Base-by-base conservation (phyloP, 2,329 filamentous ascomycete genomes). In the Cercospora citrullina region DNA sequence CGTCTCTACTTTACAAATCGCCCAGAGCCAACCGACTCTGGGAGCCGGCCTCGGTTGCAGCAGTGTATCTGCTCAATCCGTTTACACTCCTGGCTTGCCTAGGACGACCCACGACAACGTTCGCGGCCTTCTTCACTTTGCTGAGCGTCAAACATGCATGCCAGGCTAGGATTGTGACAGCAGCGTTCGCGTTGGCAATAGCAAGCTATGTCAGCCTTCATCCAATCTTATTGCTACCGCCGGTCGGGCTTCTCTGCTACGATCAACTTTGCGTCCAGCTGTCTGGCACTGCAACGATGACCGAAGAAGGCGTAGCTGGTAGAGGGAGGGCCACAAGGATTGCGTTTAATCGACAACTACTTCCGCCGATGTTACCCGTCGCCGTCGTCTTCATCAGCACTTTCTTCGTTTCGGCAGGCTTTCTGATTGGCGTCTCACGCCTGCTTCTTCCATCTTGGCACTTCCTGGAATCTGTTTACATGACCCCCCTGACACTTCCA, bases 191-290 rank as follows among this genome's bases (percentile, higher is more conserved):
- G 58, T 82, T 98, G 57, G 90, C 93, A 36, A 89, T 97, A 75
- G 94, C 94, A 18, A 89, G 92, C 14, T 98, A 98, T 80, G 85
- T 97, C 14, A 95, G 94, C 18, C 90, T 99, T 81, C 97, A 97
- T 76, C 95, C 95, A 1, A 84, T 93, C 7, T 87, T 99, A 2
- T 87, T 99, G 1, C 89, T 97, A 30, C 91, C 93, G 39, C 93
- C 95, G 0, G 83, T 97, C 3, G 81, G 92, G 6, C 84, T 97
- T 7, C 87, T 98, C 58, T 90, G 91, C 77, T 94, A 92, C 75
- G 93, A 96, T 78, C 71, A 69, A 28, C 18, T 75, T 8, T 73
- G 73, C 67, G 48, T 69, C 16, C 58, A 63, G 53, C 61, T 71
- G 31, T 53, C 62, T 26, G 60, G 67, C 9, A 31, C 64, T 28